phyloP scores from a whole-genome alignment of 2,329 filamentous ascomycete species.

The Colletotrichum simmondsii region DNA sequence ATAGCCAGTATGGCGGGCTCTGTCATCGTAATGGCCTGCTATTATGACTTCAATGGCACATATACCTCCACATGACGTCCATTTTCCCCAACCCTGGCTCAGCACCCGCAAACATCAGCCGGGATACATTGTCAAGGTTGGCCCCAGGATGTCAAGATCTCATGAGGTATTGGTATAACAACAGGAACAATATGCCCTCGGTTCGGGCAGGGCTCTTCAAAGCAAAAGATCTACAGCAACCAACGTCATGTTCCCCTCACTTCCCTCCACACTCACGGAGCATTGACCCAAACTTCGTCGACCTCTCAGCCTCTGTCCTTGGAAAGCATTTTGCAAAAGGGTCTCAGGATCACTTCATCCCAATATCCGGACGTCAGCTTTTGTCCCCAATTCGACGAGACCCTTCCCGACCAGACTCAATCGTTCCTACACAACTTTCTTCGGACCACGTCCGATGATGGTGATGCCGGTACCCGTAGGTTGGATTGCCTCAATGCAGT shows the following conservation, averaged over 20 bases:
- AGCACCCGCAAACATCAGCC: background rate
- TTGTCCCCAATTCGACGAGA: background rate
- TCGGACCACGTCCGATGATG: background rate
- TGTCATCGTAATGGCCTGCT: background rate
- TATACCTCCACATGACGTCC: constrained; percentile 29
- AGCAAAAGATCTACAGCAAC: constrained; percentile 19
- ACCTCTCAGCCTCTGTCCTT: background rate
- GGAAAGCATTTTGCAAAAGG: background rate
- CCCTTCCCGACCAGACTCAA: background rate
- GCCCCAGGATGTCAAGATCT: constrained; percentile 7
- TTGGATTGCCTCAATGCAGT: background rate
- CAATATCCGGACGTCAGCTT: background rate
- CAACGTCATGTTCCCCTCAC: constrained; percentile 29
- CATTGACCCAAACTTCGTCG: background rate
- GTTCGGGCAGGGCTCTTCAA: background rate
- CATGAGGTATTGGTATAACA: background rate
- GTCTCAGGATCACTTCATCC: background rate
- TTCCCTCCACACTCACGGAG: background rate
- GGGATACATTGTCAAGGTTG: background rate
- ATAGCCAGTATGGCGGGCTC: background rate
- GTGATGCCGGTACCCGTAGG: background rate
- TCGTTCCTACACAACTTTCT: background rate
- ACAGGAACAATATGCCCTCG: constrained; percentile 1
- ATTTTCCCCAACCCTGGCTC: background rate
- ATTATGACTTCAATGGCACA: constrained; percentile 19